Conservation (phyloP, 148 eudicot genomes). For the Vaccinium vitisidaea region DNA sequence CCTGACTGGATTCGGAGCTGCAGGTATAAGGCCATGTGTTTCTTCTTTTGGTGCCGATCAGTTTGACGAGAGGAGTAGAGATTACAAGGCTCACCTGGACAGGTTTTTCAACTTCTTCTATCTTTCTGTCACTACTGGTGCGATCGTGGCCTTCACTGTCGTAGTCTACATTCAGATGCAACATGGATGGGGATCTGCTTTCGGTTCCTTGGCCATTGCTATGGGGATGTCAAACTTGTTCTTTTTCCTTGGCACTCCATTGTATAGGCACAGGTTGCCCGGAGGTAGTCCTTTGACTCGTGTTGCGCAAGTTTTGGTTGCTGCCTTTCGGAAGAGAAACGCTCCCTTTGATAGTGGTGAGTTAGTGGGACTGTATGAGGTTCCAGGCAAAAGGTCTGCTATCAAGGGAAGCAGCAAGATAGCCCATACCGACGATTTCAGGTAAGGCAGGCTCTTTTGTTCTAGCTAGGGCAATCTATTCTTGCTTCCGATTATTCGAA, state of each 20-base stretch:
- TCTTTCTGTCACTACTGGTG: conserved; percentile 74
- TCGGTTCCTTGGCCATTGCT: conserved; percentile 70
- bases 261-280: conserved; percentile 76
- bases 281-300: conserved; percentile 94
- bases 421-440: conserved; percentile 67
- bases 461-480: background rate
- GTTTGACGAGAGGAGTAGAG: conserved; percentile 65
- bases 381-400: conserved; percentile 79
- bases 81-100: conserved; percentile 64
- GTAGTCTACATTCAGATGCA: conserved; percentile 75
- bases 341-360: conserved; percentile 58
- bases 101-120: conserved; percentile 85
- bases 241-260: conserved; percentile 82
- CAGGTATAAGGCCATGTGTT: conserved; percentile 87
- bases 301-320: conserved; percentile 74
- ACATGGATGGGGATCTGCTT: conserved; percentile 75
- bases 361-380: conserved; percentile 70
- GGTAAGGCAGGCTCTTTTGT: conserved; percentile 32
- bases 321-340: conserved; percentile 73
- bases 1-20: conserved; percentile 82
- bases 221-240: conserved; percentile 75
- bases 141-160: conserved; percentile 75
- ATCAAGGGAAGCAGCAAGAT: conserved; percentile 76
- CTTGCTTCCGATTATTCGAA: background rate
- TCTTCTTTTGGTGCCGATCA: conserved; percentile 95